Percentiles rank a stretch among this genome's conserved stretches.
Evolutionary conservation across 2,329 filamentous ascomycete species (phyloP).

Genomic region (Pseudocercospora fuligena): DNA sequence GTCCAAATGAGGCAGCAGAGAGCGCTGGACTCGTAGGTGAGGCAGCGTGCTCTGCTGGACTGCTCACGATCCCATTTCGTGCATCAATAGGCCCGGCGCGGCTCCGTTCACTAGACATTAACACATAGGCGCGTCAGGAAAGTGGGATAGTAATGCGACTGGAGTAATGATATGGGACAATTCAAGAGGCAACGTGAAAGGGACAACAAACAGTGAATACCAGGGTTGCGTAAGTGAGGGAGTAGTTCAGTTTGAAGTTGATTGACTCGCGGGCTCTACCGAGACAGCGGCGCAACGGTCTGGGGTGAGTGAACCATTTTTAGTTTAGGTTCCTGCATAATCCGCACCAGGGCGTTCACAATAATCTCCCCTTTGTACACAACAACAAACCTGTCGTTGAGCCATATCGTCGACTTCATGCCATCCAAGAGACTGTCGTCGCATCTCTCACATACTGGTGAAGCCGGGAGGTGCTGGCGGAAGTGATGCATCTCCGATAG

Average conservation of each 20-base stretch:
- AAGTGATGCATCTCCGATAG: too few species aligned
- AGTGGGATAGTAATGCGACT: background rate
- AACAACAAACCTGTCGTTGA: too few species aligned
- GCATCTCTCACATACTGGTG: too few species aligned
- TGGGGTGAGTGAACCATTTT: background rate
- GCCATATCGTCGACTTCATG: too few species aligned
- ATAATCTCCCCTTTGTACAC: too few species aligned
- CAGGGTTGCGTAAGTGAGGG: slow-evolving; percentile 2
- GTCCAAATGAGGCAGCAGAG: slow-evolving; percentile 21
- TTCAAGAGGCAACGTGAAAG: background rate
- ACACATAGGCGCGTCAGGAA: slow-evolving; percentile 11
- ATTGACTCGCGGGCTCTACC: background rate
- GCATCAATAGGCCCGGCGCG: slow-evolving; percentile 21
- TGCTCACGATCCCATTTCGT: slow-evolving; percentile 20
- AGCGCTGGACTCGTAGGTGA: slow-evolving; percentile 27
- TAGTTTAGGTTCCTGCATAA: background rate
- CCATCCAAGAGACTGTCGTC: too few species aligned
- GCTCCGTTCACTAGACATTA: slow-evolving; percentile 21
- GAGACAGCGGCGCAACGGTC: background rate
- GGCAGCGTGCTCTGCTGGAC: slow-evolving; percentile 12
- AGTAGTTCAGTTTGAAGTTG: slow-evolving; percentile 1
- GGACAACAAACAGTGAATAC: background rate
- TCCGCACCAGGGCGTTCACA: too few species aligned
- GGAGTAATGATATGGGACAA: background rate
- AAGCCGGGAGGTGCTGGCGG: too few species aligned